A percentile compares a stretch with the other conserved stretches of the same genome.
Conservation (phyloP, 1,284 basidiomycete genomes). For the Ceratobasidium sp. region DNA sequence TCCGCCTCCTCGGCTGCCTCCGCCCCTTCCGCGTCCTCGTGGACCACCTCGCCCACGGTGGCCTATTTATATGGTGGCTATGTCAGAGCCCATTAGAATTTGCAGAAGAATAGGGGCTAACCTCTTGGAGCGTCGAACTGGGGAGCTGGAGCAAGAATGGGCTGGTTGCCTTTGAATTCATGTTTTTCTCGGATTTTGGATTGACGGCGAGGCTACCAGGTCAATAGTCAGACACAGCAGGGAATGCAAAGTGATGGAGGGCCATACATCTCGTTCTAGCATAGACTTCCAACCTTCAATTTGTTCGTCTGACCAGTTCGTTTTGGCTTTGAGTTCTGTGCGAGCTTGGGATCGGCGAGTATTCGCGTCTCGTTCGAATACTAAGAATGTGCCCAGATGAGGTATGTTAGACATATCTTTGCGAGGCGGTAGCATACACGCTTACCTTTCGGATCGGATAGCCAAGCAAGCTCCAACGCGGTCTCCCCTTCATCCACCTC, state of each 20-base stretch:
- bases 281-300: slow-evolving; percentile 91
- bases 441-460: slow-evolving; percentile 45
- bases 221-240: slow-evolving; percentile 3
- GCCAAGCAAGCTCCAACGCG: slow-evolving; percentile 35
- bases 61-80: too few species aligned
- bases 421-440: background rate
- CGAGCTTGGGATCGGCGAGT: slow-evolving; percentile 78
- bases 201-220: slow-evolving; percentile 72
- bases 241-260: slow-evolving; percentile 9
- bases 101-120: too few species aligned
- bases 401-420: slow-evolving; percentile 53
- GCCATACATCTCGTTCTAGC: slow-evolving; percentile 82
- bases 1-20: too few species aligned
- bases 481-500: slow-evolving; percentile 49
- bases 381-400: slow-evolving; percentile 48
- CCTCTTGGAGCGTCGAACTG: slow-evolving; percentile 35
- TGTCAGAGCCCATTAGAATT: slow-evolving; percentile 47
- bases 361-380: slow-evolving; percentile 81
- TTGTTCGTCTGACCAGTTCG: slow-evolving; percentile 82
- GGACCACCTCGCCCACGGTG: slow-evolving; percentile 51
- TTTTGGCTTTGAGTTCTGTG: slow-evolving; percentile 72
- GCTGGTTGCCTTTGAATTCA: slow-evolving; percentile 77
- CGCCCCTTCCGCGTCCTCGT: slow-evolving; percentile 57
- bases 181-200: slow-evolving; percentile 78
- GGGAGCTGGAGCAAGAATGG: slow-evolving; percentile 37